Evolutionary conservation across 2,329 filamentous ascomycete genomes (phyloP).

Genomic region (Ophiocordyceps polyrhachis-furcata): DNA sequence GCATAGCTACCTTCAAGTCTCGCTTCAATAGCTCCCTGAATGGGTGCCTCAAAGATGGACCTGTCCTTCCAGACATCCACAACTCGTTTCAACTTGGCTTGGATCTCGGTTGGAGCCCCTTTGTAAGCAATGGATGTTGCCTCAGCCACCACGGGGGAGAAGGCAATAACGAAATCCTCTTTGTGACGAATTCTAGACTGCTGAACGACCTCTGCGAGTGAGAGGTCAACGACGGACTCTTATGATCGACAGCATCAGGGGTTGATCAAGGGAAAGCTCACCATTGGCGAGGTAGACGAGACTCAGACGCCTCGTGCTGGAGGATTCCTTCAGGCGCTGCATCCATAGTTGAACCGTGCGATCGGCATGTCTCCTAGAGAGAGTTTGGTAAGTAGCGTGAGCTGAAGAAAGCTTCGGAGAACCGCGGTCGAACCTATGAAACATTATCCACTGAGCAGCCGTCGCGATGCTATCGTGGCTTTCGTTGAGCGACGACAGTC

Average conservation of each 20-base stretch:
- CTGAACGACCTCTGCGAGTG: constrained; percentile 67
- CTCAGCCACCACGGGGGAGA: constrained; percentile 81
- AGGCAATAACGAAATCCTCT: constrained; percentile 81
- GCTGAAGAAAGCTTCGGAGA: neutral
- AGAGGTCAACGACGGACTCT: neutral
- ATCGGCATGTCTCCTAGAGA: constrained; percentile 65
- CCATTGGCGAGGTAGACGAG: constrained; percentile 91
- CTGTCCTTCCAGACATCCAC: constrained; percentile 89
- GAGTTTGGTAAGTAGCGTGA: neutral
- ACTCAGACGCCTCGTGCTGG: constrained; percentile 70
- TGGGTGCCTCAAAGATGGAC: constrained; percentile 61
- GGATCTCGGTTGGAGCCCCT: constrained; percentile 67
- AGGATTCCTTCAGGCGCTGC: constrained; percentile 71
- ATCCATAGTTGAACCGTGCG: constrained; percentile 85
- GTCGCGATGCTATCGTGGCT: constrained; percentile 94
- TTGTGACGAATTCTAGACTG: constrained; percentile 88
- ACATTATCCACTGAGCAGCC: constrained; percentile 98
- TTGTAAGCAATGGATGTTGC: constrained; percentile 84
- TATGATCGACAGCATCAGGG: neutral
- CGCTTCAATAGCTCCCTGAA: constrained; percentile 65
- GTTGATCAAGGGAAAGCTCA: constrained; percentile 18
- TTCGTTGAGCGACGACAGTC: constrained; percentile 89
- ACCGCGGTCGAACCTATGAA: constrained; percentile 53
- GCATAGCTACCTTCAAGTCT: constrained; percentile 50
- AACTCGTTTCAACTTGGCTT: constrained; percentile 71